These are phyloP conservation scores for Microbotryum saponariae DNA, from an alignment of 1,284 basidiomycete species.

Conservation along the genomic window DNA sequence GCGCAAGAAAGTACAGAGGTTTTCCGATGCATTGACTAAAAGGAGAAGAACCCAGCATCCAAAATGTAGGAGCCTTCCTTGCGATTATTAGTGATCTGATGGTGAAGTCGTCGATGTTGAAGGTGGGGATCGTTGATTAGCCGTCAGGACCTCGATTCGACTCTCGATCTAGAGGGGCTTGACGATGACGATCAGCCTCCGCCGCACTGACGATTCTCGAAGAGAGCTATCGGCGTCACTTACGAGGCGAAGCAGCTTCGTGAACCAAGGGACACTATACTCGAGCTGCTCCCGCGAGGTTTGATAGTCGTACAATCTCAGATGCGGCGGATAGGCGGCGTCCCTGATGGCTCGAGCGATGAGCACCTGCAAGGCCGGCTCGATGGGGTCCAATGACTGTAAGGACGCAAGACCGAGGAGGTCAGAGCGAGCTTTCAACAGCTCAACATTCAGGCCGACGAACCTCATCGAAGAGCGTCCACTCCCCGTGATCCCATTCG, in stretches of 20 bases:
- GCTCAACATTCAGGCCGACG: background rate
- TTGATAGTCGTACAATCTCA: slow-evolving; percentile 10
- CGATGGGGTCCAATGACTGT: slow-evolving; percentile 16
- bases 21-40: no score
- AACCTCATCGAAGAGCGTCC: slow-evolving; percentile 21
- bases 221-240: no score
- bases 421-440: background rate
- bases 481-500: slow-evolving; percentile 18
- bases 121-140: no score
- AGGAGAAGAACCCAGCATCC: no score
- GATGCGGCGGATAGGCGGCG: slow-evolving; percentile 12
- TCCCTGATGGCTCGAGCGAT: slow-evolving; percentile 27
- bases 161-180: no score
- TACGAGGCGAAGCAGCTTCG: slow-evolving; percentile 5
- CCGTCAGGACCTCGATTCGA: no score
- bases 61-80: no score
- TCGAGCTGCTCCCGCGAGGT: slow-evolving; percentile 16
- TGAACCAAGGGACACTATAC: slow-evolving; percentile 20
- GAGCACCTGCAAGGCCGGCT: slow-evolving; percentile 23
- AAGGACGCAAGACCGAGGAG: background rate
- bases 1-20: no score
- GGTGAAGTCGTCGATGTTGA: no score
- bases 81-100: no score
- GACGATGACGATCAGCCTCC: no score
- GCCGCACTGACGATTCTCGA: no score